Evolutionary conservation across 495 filamentous ascomycete species (phyloP).

Genomic region (Durotheca rogersii): DNA sequence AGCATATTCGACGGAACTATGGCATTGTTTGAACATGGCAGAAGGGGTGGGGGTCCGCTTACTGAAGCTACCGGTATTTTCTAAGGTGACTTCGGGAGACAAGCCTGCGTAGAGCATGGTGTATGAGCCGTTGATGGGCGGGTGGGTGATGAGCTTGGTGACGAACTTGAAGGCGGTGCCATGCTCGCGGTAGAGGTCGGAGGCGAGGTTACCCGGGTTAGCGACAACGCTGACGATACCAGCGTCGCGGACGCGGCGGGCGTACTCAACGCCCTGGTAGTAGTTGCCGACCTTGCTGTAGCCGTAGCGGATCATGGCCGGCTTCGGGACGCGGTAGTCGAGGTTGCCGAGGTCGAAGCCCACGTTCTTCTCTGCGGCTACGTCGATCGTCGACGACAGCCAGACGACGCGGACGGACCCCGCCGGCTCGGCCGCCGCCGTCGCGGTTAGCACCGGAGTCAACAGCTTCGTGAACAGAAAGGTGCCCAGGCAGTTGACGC

Average conservation of each 20-base stretch:
- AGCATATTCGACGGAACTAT: too few relatives aligned
- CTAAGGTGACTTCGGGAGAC: constrained; percentile 39
- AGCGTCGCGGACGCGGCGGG: constrained; percentile 26
- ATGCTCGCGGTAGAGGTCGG: constrained; percentile 21
- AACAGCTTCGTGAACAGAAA: constrained; percentile 47
- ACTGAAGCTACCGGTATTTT: constrained; percentile 23
- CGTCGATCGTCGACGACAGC: constrained; percentile 38
- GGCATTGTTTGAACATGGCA: too few relatives aligned
- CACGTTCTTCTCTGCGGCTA: constrained; percentile 30
- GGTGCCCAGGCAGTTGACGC: constrained; percentile 40
- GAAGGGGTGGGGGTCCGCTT: too few relatives aligned
- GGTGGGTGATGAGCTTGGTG: constrained; percentile 6
- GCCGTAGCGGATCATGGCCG: constrained; percentile 31
- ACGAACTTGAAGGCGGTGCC: not conserved
- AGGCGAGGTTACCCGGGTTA: constrained; percentile 38
- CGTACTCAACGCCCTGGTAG: constrained; percentile 39
- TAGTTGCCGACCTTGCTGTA: constrained; percentile 45
- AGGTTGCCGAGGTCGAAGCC: constrained; percentile 20
- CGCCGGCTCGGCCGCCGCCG: constrained; percentile 23
- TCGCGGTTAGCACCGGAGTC: constrained; percentile 33
- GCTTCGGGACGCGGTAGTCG: constrained; percentile 2
- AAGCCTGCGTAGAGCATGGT: constrained; percentile 46
- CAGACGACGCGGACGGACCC: constrained; percentile 48
- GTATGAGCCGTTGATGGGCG: constrained; percentile 42
- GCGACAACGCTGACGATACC: constrained; percentile 37